Evolutionary conservation across 352 stramenopile species (phyloP), one percentile per base, ranked within the genome.

Genomic region (Phytophthora cactorum): DNA sequence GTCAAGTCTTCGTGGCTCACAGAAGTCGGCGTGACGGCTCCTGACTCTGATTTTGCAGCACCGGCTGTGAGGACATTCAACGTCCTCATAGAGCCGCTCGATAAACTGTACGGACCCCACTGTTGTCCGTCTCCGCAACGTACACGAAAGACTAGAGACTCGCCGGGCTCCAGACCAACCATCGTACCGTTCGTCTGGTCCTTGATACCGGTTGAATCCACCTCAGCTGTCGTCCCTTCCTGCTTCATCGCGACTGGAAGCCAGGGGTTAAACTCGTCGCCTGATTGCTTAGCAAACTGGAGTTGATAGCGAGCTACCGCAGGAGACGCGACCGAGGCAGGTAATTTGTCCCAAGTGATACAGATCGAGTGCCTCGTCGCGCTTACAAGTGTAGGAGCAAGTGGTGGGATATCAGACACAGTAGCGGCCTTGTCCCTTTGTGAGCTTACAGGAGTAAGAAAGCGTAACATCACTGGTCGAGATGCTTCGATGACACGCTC

Each of bases 401-500:
- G 53, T 8, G 82, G 86, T 5, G 81, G 81, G 17, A 90, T 79
- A 28, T 91, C 82, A 14, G 89, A 82, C 5, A 74, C 70, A 7
- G 22, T 34, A 29, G 27, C 36, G 10, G 86, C 72, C 32, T 90
- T 74, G 4, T 72, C 59, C 27, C 71, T 77, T 55, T 80, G 78
- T 11, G 69, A 66, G 41, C 79, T 83, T 29, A 39, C 17, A 11
- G 84, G 79, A 17, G 81, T 89, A 47, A 90, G 72, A 44, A 96
- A 90, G 1, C 86, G 81, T 38, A 96, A 67, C 27, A 89, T 66
- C 9, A 95, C 56, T 0, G 89, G 89, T 7, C 89, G 82, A 10
- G 72, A 67, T 0, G 87, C 81, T 59, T 89, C 74, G 46, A 94
- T 92, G 28, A 96, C 79, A 41, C 88, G 74, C 29, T 94, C 85